Percentiles rank a stretch among this genome's conserved stretches.
Evolutionary conservation across 495 filamentous ascomycete genomes (phyloP).

Genomic region (Paragyromitra xinjiangensis): DNA sequence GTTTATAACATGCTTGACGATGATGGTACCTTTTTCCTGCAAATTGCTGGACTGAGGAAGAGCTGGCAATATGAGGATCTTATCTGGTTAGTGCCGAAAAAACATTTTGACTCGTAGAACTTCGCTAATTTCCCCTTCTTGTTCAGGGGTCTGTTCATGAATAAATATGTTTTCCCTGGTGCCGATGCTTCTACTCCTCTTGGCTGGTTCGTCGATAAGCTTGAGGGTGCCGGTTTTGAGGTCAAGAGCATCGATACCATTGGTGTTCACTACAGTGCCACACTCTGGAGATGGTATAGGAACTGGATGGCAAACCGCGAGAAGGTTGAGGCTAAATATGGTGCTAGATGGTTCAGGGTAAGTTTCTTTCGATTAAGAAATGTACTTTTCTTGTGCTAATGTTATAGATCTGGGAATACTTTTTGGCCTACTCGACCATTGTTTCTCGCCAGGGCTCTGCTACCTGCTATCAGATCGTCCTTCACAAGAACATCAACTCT

Average conservation of each 20-base stretch:
- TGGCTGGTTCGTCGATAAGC: constrained; percentile 71
- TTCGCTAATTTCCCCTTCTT: constrained; percentile 21
- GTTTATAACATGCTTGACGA: constrained; percentile 87
- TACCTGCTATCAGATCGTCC: constrained; percentile 93
- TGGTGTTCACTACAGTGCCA: constrained; percentile 96
- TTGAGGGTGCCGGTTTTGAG: constrained; percentile 81
- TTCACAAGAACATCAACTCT: constrained; percentile 98
- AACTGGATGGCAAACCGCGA: constrained; percentile 98
- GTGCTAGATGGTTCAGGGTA: constrained; percentile 94
- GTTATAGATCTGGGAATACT: constrained; percentile 94
- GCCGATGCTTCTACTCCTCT: constrained; percentile 86
- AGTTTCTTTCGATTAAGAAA: constrained; percentile 58
- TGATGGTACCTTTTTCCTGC: constrained; percentile 83
- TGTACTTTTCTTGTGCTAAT: constrained; percentile 18
- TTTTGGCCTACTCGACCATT: constrained; percentile 93
- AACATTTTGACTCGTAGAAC: background rate
- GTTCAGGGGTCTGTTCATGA: constrained; percentile 78
- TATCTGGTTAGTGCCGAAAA: constrained; percentile 65
- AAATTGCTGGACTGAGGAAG: constrained; percentile 83
- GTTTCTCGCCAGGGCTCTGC: constrained; percentile 90
- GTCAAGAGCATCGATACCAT: constrained; percentile 65
- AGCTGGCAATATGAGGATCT: constrained; percentile 89
- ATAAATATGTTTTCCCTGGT: constrained; percentile 90
- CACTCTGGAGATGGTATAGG: constrained; percentile 97
- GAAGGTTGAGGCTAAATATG: constrained; percentile 95